Percentiles rank a stretch among this genome's conserved stretches.
Evolutionary conservation across 352 stramenopile species (phyloP).

Genomic region (Globisporangium parvum): DNA sequence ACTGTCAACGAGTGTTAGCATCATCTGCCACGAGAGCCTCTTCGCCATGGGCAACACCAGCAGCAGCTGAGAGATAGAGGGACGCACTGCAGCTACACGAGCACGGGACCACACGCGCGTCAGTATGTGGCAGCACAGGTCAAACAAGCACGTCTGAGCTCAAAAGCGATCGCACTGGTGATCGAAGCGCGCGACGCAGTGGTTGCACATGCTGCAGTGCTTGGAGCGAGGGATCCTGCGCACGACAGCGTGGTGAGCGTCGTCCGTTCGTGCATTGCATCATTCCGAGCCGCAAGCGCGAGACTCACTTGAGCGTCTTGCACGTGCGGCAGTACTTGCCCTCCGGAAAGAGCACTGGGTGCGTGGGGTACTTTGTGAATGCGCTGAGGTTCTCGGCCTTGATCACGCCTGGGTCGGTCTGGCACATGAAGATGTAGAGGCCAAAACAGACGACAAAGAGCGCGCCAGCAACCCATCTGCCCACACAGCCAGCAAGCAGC

Average conservation of each 20-base stretch:
- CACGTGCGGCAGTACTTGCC: conserved; percentile 84
- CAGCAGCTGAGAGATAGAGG: background rate
- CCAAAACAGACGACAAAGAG: conserved; percentile 51
- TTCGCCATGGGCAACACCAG: background rate
- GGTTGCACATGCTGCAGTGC: conserved; percentile 86
- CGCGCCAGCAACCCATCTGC: conserved; percentile 35
- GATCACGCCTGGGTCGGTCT: conserved; percentile 71
- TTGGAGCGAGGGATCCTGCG: conserved; percentile 78
- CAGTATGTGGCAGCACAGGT: background rate
- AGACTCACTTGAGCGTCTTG: conserved; percentile 77
- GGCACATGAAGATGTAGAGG: conserved; percentile 70
- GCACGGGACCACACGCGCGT: background rate
- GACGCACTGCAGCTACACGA: conserved; percentile 30
- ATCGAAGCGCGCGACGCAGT: conserved; percentile 86
- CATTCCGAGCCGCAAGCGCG: background rate
- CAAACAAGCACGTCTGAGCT: no score
- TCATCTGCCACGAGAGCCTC: background rate
- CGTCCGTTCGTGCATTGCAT: background rate
- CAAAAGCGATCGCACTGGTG: conserved; percentile 77
- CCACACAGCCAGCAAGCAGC: background rate
- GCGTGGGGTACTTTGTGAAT: conserved; percentile 63
- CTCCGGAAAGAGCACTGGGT: conserved; percentile 75
- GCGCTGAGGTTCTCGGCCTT: conserved; percentile 33
- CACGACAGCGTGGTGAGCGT: background rate
- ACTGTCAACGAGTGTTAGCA: conserved; percentile 19